phyloP scores from a whole-genome alignment of 2,329 filamentous ascomycete species.

The Chaetomium strumarium region DNA sequence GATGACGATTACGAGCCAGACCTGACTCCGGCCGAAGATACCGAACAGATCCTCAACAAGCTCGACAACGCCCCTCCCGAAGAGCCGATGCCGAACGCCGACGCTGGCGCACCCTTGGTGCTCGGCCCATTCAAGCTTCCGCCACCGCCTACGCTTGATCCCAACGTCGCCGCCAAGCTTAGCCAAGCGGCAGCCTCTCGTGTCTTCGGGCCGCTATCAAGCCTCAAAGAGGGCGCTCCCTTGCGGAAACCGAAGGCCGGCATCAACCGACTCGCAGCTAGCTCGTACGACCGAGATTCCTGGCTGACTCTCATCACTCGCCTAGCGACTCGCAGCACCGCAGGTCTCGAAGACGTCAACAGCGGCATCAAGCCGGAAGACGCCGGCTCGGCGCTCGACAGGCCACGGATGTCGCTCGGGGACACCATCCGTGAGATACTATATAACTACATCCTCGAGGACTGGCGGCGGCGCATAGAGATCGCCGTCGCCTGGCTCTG shows the following conservation, averaged over 20 bases:
- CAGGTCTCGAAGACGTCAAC: constrained; percentile 58
- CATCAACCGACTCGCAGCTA: constrained; percentile 78
- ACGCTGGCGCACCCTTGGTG: constrained; percentile 43
- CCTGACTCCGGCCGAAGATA: constrained; percentile 69
- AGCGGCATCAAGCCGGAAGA: constrained; percentile 51
- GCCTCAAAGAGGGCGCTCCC: constrained; percentile 60
- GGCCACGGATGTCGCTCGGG: constrained; percentile 44
- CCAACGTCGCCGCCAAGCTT: constrained; percentile 65
- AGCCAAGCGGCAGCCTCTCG: constrained; percentile 69
- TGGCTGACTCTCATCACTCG: constrained; percentile 87
- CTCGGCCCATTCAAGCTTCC: constrained; percentile 76
- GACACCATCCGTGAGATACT: constrained; percentile 73
- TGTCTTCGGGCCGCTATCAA: constrained; percentile 71
- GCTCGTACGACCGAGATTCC: constrained; percentile 76
- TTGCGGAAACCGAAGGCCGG: constrained; percentile 61
- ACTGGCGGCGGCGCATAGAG: constrained; percentile 85
- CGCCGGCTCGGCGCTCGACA: constrained; percentile 23
- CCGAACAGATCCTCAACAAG: constrained; percentile 72
- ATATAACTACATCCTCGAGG: constrained; percentile 81
- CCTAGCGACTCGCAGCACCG: constrained; percentile 71
- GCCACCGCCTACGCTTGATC: constrained; percentile 65
- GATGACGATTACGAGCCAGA: constrained; percentile 91
- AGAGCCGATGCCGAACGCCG: constrained; percentile 38
- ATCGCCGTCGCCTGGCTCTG: constrained; percentile 90
- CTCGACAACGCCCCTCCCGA: constrained; percentile 63